A percentile compares a stretch with the other conserved stretches of the same genome.
phyloP scores from a whole-genome alignment of 257 asterid genomes.

The Solanum peruvianum region DNA sequence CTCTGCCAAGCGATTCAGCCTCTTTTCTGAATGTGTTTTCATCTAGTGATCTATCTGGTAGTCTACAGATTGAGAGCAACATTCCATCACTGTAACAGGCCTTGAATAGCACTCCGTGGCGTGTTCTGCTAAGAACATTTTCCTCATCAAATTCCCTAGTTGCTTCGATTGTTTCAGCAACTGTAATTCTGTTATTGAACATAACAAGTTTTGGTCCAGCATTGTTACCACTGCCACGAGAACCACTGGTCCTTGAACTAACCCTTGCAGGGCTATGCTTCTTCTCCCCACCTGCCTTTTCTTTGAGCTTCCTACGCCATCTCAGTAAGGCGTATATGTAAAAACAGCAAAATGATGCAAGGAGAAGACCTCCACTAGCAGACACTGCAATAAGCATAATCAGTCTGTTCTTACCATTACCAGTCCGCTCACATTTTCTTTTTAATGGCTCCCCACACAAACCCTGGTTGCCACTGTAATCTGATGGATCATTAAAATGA shows the following conservation, averaged over 20 bases:
- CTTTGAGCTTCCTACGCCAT: constrained; percentile 60
- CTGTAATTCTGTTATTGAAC: constrained; percentile 61
- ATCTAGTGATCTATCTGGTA: constrained; percentile 34
- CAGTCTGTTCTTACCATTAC: constrained; percentile 26
- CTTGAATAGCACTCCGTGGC: constrained; percentile 54
- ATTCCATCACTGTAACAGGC: constrained; percentile 61
- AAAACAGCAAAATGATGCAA: constrained; percentile 57
- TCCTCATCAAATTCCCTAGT: constrained; percentile 68
- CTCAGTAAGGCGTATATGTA: constrained; percentile 44
- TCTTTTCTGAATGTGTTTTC: constrained; percentile 53
- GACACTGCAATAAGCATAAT: constrained; percentile 53
- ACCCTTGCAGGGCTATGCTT: constrained; percentile 59
- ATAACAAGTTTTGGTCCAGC: constrained; percentile 55
- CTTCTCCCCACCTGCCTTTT: constrained; percentile 31
- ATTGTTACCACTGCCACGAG: constrained; percentile 48
- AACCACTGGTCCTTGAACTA: constrained; percentile 58
- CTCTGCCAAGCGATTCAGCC: constrained; percentile 50
- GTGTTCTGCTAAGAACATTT: constrained; percentile 48
- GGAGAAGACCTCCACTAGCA: constrained; percentile 48
- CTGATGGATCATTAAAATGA: constrained; percentile 35
- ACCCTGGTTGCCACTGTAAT: constrained; percentile 34
- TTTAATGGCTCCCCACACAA: constrained; percentile 55
- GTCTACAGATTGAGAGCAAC: constrained; percentile 53
- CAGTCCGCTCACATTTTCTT: constrained; percentile 25
- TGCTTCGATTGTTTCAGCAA: constrained; percentile 59